Base-by-base conservation (phyloP, 345 rosid genomes). In the Syzygium aqueum region DNA sequence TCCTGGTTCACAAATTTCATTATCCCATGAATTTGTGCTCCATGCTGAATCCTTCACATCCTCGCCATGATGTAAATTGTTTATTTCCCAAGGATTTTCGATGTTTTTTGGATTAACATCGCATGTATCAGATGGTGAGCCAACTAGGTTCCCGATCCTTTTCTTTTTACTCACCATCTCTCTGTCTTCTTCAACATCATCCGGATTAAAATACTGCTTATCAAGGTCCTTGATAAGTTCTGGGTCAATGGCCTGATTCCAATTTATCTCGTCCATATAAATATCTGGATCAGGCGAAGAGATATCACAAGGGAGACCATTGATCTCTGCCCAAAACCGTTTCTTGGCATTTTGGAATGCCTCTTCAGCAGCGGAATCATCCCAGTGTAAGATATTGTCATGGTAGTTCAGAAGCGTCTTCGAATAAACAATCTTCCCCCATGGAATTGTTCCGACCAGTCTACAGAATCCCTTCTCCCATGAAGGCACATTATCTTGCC, bases 391-490 rank as follows among this genome's bases (percentile, higher is more conserved):
- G 12, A 96, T 89, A 84, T 90, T 91, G 77, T 91, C 91, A 49
- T 90, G 90, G 84, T 90, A 94, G 85, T 85, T 89, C 90, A 93
- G 92, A 73, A 89, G 93, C 53, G 85, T 85, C 90, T 86, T 89
- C 46, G 94, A 89, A 88, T 91, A 94, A 11, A 94, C 92, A 56
- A 96, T 89, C 91, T 94, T 94, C 86, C 86, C 86, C 98, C 98
- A 96, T 40, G 98, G 94, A 21, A 95, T 93, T 84, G 93, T 89
- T 88, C 98, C 98, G 33, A 96, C 89, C 88, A 85, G 87, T 46
- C 89, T 89, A 86, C 98, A 96, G 89, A 95, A 96, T 88, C 87
- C 91, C 94, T 95, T 96, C 88, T 96, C 98, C 98, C 98, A 95
- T 27, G 53, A 28, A 13, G 96, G 98, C 86, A 95, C 90, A 51